Conservation (phyloP, 805 yeast species). For the Tetrapisispora pingtungensis region DNA sequence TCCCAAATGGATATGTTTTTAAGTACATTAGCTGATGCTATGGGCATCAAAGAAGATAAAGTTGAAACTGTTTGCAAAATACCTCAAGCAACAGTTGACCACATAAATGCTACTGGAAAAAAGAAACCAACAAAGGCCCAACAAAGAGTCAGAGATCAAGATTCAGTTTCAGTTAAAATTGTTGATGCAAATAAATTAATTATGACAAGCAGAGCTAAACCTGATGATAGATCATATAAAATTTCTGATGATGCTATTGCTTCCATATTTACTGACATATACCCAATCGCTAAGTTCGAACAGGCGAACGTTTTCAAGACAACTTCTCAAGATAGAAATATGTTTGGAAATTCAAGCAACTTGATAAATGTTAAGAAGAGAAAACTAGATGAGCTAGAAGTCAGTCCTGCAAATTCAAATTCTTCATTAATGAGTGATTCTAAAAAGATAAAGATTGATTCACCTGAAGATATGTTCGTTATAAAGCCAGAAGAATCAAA, state of each 20-base stretch:
- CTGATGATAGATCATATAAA: slow-evolving; percentile 6
- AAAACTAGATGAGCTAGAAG: slow-evolving; percentile 16
- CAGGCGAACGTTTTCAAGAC: slow-evolving; percentile 11
- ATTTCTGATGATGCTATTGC: slow-evolving; percentile 17
- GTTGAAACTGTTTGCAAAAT: slow-evolving; percentile 14
- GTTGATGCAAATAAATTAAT: slow-evolving; percentile 20
- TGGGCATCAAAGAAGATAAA: slow-evolving; percentile 24
- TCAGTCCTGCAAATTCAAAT: slow-evolving; percentile 17
- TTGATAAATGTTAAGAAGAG: slow-evolving; percentile 16
- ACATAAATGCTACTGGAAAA: slow-evolving; percentile 28
- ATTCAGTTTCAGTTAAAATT: slow-evolving; percentile 17
- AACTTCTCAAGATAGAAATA: slow-evolving; percentile 2
- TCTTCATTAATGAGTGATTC: slow-evolving; percentile 27
- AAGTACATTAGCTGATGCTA: slow-evolving; percentile 25
- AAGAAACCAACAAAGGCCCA: slow-evolving; percentile 24
- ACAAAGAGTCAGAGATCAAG: slow-evolving; percentile 27
- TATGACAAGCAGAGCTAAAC: slow-evolving; percentile 19
- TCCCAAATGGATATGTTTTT: slow-evolving; percentile 27
- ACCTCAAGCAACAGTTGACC: slow-evolving; percentile 21
- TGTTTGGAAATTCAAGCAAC: not conserved
- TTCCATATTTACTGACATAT: slow-evolving; percentile 16
- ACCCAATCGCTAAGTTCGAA: slow-evolving; percentile 12
- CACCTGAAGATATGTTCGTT: slow-evolving; percentile 27
- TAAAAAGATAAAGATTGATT: slow-evolving; percentile 26
- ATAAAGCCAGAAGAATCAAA: slow-evolving; percentile 7